These are phyloP conservation scores for Ceriops decandra DNA, from an alignment of 345 rosid genomes.

Conservation along the genomic window DNA sequence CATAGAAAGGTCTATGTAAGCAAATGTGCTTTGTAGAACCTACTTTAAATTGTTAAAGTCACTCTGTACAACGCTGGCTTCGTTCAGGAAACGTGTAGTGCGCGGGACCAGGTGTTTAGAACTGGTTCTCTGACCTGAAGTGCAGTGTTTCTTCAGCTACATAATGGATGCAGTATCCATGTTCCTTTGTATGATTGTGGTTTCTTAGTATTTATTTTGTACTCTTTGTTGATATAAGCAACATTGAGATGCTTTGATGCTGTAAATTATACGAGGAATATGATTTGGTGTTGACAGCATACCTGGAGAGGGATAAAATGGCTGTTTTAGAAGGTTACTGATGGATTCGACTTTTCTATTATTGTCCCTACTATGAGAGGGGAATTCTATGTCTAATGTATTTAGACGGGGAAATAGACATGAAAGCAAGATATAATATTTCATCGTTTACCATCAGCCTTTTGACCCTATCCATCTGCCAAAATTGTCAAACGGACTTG, in stretches of 20 bases:
- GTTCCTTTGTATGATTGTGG: background rate
- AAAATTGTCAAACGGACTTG: no score
- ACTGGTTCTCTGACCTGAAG: conserved; percentile 3
- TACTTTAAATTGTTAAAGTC: background rate
- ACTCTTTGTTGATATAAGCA: background rate
- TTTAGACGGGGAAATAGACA: background rate
- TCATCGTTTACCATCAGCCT: background rate
- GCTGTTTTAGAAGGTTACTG: no score
- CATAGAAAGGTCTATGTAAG: background rate
- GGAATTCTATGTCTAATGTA: background rate
- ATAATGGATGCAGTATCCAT: background rate
- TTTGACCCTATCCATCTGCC: no score
- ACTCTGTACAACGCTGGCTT: background rate
- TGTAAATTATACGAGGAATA: no score
- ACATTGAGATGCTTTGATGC: no score
- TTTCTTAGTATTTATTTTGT: background rate
- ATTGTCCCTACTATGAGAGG: no score
- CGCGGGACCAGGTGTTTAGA: background rate
- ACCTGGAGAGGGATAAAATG: no score
- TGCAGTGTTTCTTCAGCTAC: background rate
- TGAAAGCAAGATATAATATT: background rate
- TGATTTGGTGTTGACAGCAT: no score
- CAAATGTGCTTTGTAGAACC: no score
- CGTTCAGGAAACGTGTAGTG: background rate
- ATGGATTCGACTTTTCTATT: no score